Conservation (phyloP, 2,329 filamentous ascomycete species). For the Aspergillus vadensis region DNA sequence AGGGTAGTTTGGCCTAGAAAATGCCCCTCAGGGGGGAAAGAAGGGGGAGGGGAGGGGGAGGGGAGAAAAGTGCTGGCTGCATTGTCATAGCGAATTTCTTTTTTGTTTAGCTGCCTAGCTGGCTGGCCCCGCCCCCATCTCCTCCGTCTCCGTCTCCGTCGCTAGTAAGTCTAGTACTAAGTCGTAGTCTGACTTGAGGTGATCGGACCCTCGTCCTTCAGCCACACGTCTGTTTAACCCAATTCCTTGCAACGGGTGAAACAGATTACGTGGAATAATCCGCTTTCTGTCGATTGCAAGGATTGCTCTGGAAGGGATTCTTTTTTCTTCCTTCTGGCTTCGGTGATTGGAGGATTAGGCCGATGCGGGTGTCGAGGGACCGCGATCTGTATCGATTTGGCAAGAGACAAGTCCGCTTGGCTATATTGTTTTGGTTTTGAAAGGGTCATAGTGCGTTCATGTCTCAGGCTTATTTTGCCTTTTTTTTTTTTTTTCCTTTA, state of each 20-base stretch:
- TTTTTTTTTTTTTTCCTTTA: not conserved
- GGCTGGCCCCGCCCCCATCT: not conserved
- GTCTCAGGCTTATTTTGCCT: not conserved
- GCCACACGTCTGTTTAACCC: not conserved
- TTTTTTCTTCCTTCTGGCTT: not conserved
- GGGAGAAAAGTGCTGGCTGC: not conserved
- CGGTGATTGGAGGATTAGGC: too few species aligned
- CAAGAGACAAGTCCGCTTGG: too few species aligned
- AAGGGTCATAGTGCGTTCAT: too few species aligned
- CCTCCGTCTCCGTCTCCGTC: not conserved
- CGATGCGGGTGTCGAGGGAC: too few species aligned
- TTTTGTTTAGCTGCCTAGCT: not conserved
- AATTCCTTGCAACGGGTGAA: not conserved
- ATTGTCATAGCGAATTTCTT: not conserved
- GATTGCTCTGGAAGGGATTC: not conserved
- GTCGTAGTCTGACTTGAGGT: not conserved
- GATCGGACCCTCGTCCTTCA: constrained; percentile 7
- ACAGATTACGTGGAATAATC: constrained; percentile 3
- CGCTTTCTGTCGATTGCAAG: not conserved
- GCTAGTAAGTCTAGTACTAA: not conserved
- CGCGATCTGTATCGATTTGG: too few species aligned
- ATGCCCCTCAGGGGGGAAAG: too few species aligned
- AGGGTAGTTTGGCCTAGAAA: not conserved
- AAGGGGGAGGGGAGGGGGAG: too few species aligned
- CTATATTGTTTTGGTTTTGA: too few species aligned